Evolutionary conservation across 2,329 filamentous ascomycete species (phyloP).

Genomic region (Botrytis fabae): DNA sequence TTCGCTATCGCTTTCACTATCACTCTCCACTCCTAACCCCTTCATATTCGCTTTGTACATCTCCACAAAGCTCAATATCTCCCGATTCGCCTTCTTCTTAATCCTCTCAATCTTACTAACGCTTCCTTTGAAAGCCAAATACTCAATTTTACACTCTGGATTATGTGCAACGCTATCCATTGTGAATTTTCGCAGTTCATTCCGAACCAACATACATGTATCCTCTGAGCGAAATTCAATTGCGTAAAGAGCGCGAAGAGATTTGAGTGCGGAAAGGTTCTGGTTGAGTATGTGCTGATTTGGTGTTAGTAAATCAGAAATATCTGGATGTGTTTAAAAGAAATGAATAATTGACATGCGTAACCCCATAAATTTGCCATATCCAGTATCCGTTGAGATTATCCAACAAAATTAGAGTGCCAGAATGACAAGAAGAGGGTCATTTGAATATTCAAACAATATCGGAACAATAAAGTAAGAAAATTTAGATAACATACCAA

Average conservation of each 20-base stretch:
- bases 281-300: slow-evolving; percentile 58
- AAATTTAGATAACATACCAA: slow-evolving; percentile 48
- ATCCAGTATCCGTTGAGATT: background rate
- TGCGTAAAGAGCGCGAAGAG: slow-evolving; percentile 57
- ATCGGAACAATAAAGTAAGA: background rate
- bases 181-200: slow-evolving; percentile 58
- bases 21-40: background rate
- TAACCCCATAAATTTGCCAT: background rate
- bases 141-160: slow-evolving; percentile 57
- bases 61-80: slow-evolving; percentile 7
- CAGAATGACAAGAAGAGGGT: background rate
- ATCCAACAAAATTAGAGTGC: too few species aligned
- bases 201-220: slow-evolving; percentile 53
- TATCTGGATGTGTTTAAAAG: background rate
- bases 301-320: background rate
- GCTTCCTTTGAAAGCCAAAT: slow-evolving; percentile 55
- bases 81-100: slow-evolving; percentile 28
- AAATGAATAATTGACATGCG: background rate
- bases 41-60: background rate
- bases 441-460: background rate
- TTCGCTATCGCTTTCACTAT: slow-evolving; percentile 30
- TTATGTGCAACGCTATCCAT: slow-evolving; percentile 59
- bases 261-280: slow-evolving; percentile 49
- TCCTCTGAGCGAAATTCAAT: slow-evolving; percentile 56
- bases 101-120: slow-evolving; percentile 42